Evolutionary conservation across 495 filamentous ascomycete species (phyloP).

Genomic region (Penicillium antarcticum): DNA sequence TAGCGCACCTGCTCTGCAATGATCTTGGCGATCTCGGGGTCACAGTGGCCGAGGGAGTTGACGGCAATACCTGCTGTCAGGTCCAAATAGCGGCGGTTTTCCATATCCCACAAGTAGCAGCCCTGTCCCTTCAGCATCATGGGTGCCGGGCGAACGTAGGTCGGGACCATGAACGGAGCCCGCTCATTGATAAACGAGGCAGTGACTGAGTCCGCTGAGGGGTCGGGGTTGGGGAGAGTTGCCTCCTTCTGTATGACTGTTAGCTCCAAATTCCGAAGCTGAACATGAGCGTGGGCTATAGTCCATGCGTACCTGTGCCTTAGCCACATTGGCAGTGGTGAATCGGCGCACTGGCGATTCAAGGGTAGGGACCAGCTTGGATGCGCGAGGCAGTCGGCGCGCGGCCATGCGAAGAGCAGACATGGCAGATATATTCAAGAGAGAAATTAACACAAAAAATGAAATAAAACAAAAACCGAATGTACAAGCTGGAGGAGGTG

Average conservation of each 20-base stretch:
- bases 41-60: slow-evolving; percentile 85
- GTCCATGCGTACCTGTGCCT: slow-evolving; percentile 17
- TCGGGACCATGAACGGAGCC: slow-evolving; percentile 85
- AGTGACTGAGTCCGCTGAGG: slow-evolving; percentile 70
- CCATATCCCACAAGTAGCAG: slow-evolving; percentile 83
- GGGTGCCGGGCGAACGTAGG: slow-evolving; percentile 86
- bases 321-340: slow-evolving; percentile 20
- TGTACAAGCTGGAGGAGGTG: neutral
- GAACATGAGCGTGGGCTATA: neutral
- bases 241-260: slow-evolving; percentile 53
- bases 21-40: slow-evolving; percentile 66
- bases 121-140: slow-evolving; percentile 87
- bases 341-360: slow-evolving; percentile 40
- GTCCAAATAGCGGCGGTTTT: slow-evolving; percentile 86
- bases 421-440: slow-evolving; percentile 14
- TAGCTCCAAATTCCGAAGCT: neutral
- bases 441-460: neutral
- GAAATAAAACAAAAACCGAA: neutral
- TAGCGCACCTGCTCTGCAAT: slow-evolving; percentile 66
- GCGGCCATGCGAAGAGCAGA: slow-evolving; percentile 34
- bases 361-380: slow-evolving; percentile 26
- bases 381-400: slow-evolving; percentile 38
- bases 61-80: slow-evolving; percentile 96
- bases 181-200: slow-evolving; percentile 69
- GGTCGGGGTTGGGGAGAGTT: slow-evolving; percentile 71